Conservation (phyloP, 345 rosid genomes). For the Hypericum perforatum region DNA sequence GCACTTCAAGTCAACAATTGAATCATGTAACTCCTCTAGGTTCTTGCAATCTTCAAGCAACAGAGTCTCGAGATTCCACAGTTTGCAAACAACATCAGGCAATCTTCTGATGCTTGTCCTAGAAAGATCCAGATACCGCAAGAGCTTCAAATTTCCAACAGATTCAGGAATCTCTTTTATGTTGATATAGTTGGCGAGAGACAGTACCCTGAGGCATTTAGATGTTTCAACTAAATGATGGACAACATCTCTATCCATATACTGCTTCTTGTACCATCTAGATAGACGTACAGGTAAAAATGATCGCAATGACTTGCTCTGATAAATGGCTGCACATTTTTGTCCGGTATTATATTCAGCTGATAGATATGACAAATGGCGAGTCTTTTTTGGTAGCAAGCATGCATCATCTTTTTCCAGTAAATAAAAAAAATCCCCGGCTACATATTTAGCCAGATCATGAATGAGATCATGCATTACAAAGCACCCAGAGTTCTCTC, state of each 20-base stretch:
- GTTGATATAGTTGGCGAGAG: neutral
- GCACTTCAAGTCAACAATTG: neutral
- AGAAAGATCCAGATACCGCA: conserved; percentile 4
- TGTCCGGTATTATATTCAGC: neutral
- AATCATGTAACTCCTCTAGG: no score
- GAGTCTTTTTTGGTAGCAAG: conserved; percentile 11
- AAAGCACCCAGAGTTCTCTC: no score
- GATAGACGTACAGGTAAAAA: conserved; percentile 13
- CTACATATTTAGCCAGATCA: conserved; percentile 12
- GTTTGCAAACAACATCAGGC: neutral
- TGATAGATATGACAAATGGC: conserved; percentile 11
- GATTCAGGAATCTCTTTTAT: neutral
- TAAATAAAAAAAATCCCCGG: conserved; percentile 9
- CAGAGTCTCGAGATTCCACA: neutral
- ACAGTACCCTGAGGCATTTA: neutral
- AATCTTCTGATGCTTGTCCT: no score
- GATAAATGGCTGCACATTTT: conserved; percentile 11
- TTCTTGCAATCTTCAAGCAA: no score
- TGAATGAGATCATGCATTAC: conserved; percentile 14
- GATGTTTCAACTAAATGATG: neutral
- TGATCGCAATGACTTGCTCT: conserved; percentile 9
- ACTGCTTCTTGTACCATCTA: no score
- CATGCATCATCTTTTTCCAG: neutral
- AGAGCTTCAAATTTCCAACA: neutral
- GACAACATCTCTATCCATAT: neutral